phyloP scores from a whole-genome alignment of 352 stramenopile species.

The Thalassiosira gravida region DNA sequence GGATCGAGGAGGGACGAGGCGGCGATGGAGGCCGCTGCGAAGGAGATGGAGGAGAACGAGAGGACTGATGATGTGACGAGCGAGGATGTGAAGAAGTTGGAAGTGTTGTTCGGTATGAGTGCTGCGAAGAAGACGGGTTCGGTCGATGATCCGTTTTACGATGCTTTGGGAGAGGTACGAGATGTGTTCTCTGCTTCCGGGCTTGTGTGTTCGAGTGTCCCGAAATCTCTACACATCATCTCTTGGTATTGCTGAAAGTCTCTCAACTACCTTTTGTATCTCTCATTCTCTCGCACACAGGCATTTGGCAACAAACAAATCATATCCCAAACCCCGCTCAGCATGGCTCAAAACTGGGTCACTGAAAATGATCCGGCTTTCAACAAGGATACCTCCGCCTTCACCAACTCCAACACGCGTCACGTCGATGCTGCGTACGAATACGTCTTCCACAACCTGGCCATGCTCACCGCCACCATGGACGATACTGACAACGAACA shows the following conservation, averaged over 20 bases:
- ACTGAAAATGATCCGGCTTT: slow-evolving; percentile 59
- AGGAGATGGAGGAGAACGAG: slow-evolving; percentile 6
- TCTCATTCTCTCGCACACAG: no score
- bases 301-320: slow-evolving; percentile 71
- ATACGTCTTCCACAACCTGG: slow-evolving; percentile 80
- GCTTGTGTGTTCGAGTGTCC: no score
- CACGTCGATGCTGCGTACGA: slow-evolving; percentile 79
- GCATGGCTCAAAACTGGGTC: slow-evolving; percentile 73
- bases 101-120: slow-evolving; percentile 74
- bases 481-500: background rate
- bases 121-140: slow-evolving; percentile 49
- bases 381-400: slow-evolving; percentile 54
- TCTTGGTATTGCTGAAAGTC: no score
- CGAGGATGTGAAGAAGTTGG: slow-evolving; percentile 72
- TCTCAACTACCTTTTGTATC: no score
- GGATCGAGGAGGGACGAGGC: slow-evolving; percentile 15
- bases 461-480: slow-evolving; percentile 69
- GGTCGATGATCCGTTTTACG: slow-evolving; percentile 72
- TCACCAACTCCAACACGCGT: slow-evolving; percentile 66
- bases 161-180: slow-evolving; percentile 67
- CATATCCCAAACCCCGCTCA: slow-evolving; percentile 53
- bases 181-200: no score
- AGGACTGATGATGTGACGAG: slow-evolving; percentile 50
- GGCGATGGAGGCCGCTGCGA: slow-evolving; percentile 4
- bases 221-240: no score